Evolutionary conservation across 2,329 filamentous ascomycete genomes (phyloP), one percentile per base, ranked within the genome.

Genomic region (Blastomyces percursus): DNA sequence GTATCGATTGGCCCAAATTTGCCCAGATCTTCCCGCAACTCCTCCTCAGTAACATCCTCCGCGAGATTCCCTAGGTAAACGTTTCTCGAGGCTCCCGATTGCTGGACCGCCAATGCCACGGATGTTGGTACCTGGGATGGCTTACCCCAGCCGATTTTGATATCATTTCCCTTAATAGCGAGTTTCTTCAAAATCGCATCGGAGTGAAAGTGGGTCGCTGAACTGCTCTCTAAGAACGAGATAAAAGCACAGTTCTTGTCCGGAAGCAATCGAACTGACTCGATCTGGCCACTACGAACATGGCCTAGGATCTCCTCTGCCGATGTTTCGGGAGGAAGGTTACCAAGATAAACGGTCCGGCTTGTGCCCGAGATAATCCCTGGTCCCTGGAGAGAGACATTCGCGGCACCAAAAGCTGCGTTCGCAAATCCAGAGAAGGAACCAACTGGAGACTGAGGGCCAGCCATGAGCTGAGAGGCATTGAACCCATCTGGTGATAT

Each of bases 221-320:
- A 96, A 79, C 92, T 96, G 71, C 92, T 91, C 73, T 99, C 94
- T 67, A 99, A 82, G 81, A 99, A 99, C 8, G 94, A 99, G 74
- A 99, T 97, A 82, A 99, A 99, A 63, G 94, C 94, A 73, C 94
- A 99, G 82, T 97, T 99, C 90, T 97, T 99, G 79, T 99, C 94
- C 30, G 93, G 91, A 62, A 99, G 82, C 67, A 99, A 84, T 69
- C 94, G 89, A 61, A 99, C 94, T n/a, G 94, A 97, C 80, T 99
- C 94, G 71, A 99, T 97, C 75, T 97, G 94, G 30, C 94, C 94
- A 76, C 94, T 97, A 67, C 94, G 86, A 64, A 99, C 94, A 72
- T 99, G 94, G 67, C 92, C 89, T 62, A 99, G 81, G 67, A 99
- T 96, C 78, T 99, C 94, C 78, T 99, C 94, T 9, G 94, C 93